Conservation (phyloP, 768 basidiomycete genomes). For the Tulasnella sp. region DNA sequence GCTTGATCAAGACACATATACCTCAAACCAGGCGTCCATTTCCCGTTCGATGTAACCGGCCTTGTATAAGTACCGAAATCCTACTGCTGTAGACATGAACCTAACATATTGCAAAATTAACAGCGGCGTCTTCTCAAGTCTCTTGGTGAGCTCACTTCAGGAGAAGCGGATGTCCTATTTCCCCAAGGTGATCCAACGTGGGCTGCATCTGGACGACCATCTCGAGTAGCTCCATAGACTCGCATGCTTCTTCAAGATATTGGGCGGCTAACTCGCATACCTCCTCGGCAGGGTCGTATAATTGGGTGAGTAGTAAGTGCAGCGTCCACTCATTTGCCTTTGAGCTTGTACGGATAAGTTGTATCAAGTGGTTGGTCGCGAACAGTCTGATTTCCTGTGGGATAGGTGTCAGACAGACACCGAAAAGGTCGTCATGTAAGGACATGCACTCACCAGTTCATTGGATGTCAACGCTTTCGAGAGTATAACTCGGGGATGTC, state of each 20-base stretch:
- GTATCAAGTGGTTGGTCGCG: constrained; percentile 78
- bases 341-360: constrained; percentile 52
- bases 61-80: constrained; percentile 85
- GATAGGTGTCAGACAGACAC: neutral
- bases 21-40: constrained; percentile 94
- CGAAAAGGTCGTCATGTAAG: neutral
- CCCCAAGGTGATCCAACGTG: constrained; percentile 88
- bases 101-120: constrained; percentile 32
- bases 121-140: neutral
- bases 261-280: constrained; percentile 86
- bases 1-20: constrained; percentile 29
- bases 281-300: constrained; percentile 86
- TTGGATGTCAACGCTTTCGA: constrained; percentile 92
- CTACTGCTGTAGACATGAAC: constrained; percentile 88
- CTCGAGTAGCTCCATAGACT: constrained; percentile 70
- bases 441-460: constrained; percentile 50
- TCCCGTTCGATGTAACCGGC: constrained; percentile 89
- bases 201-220: constrained; percentile 92
- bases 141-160: constrained; percentile 54
- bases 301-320: constrained; percentile 82
- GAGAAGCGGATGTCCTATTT: constrained; percentile 77
- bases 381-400: constrained; percentile 73
- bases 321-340: constrained; percentile 78
- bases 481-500: constrained; percentile 84
- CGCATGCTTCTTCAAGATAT: constrained; percentile 82